Evolutionary conservation across 2,329 filamentous ascomycete genomes (phyloP), one percentile per base, ranked within the genome.

Genomic region (Cladorrhinum sp.): DNA sequence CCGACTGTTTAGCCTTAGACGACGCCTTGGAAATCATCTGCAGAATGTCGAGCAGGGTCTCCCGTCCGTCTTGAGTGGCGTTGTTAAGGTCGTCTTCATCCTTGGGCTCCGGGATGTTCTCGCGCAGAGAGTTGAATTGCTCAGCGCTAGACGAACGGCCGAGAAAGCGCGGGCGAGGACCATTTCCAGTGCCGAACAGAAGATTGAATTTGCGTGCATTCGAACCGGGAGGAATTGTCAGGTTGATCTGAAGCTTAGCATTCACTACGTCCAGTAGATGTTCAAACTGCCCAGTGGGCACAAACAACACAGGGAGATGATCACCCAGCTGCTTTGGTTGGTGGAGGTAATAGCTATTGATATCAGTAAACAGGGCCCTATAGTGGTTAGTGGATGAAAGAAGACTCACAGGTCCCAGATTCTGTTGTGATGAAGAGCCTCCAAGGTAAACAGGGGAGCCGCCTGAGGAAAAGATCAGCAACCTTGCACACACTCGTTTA

Each of bases 341-440:
- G 69, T 86, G 79, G 36, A 92, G 69, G 71, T 90, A 92, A 73
- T 88, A 92, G 58, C 67, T 69, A 27, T 6, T 55, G 1, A 20
- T 12, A 9, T 27, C 16, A 3, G 9, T n/a, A 57, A 68, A 50
- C 68, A 64, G 20, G 18, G 18, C 13, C 13, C 12, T 9, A 32
- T 16, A 7, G 7, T 36, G 8, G n/a, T 23, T 13, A 54, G 23
- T 58, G 56, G 45, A 32, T 3, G 18, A 13, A 49, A 57, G 12
- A 36, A 20, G 3, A 80, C 87, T 80, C 79, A 95, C 68, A 96
- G 76, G 64, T 93, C 86, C 92, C 92, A 96, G 10, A 77, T 69
- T 61, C 85, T 81, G 1, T 77, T 74, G 67, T 82, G 84, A 64
- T 89, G 78, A 54, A 91, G 81, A 2, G 72, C 73, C 36, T 82